Conservation (phyloP, 495 filamentous ascomycete genomes). For the Lasiosphaeriaceae sp. region DNA sequence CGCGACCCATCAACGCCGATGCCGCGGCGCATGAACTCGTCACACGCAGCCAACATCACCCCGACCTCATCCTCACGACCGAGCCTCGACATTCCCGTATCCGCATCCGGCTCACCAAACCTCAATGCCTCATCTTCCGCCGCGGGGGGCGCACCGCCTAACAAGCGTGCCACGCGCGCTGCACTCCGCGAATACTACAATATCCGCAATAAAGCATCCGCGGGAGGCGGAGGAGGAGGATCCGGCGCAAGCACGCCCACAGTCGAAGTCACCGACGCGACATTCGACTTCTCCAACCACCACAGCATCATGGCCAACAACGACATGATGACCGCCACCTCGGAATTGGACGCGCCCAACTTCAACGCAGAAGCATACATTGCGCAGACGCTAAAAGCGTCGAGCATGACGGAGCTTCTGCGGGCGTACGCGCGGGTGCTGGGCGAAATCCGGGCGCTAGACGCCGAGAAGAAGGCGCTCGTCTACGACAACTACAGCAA, state of each 20-base stretch:
- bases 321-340: constrained; percentile 29
- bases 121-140: constrained; percentile 43
- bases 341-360: constrained; percentile 52
- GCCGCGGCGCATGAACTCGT: constrained; percentile 37
- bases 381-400: constrained; percentile 57
- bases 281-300: constrained; percentile 10
- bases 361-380: constrained; percentile 61
- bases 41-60: constrained; percentile 33
- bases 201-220: constrained; percentile 50
- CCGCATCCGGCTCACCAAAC: constrained; percentile 49
- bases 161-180: constrained; percentile 53
- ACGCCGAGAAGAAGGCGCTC: constrained; percentile 92
- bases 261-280: constrained; percentile 35
- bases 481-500: constrained; percentile 99
- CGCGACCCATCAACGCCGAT: constrained; percentile 45
- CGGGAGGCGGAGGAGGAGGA: too few species aligned
- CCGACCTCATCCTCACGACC: constrained; percentile 71
- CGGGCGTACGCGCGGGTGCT: constrained; percentile 61
- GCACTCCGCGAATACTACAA: constrained; percentile 95
- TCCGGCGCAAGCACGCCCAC: constrained; percentile 21
- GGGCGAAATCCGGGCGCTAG: constrained; percentile 78
- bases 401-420: constrained; percentile 62
- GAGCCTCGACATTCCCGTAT: constrained; percentile 62
- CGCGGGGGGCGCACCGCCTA: constrained; percentile 35
- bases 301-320: constrained; percentile 28